Base-by-base conservation (phyloP, 2,329 filamentous ascomycete species). In the Teratosphaeria gauchensis region DNA sequence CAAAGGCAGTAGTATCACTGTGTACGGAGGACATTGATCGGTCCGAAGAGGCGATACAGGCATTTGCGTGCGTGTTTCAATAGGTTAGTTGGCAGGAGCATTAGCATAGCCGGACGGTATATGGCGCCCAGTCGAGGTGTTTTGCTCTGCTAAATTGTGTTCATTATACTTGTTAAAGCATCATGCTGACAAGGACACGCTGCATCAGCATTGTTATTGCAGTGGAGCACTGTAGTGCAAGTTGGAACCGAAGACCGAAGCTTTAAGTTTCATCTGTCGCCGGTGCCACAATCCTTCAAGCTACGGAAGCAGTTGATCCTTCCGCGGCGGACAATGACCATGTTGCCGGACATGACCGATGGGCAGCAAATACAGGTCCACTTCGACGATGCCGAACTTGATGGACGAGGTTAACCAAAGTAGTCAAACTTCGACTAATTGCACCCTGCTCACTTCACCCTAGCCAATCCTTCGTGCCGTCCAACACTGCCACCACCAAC, bases 71-170 rank as follows among this genome's bases (percentile, higher is more conserved):
- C 48, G 31, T 54, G 51, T 57, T 38, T n/a, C 51, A 58, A 32
- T 57, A 53, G 56, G 16, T 24, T 21, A 21, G n/a, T 48, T 48
- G 42, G 42, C 42, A 48, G 42, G 42, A 48, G 42, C 42, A 21
- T 48, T 48, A 48, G 42, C 42, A 48, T 58, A 57, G 56, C 42
- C 48, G 30, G 30, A 42, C 24, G 42, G 42, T 56, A 53, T 53
- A 58, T 58, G 56, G 56, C 56, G 56, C 56, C 56, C 35, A 58
- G 56, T 53, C 31, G 56, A 54, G 56, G 56, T 31, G 51, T 33
- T 53, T 53, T 53, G 51, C 51, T 21, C 42, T 21, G 19, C 42
- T 48, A 21, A 16, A 48, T 19, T 8, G n/a, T 8, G 9, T 19
- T 48, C n/a, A 48, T 42, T 9, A 2, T 35, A 11, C 14, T 2